Evolutionary conservation across 2,329 filamentous ascomycete species (phyloP).

Genomic region (Colletotrichum tropicicola): DNA sequence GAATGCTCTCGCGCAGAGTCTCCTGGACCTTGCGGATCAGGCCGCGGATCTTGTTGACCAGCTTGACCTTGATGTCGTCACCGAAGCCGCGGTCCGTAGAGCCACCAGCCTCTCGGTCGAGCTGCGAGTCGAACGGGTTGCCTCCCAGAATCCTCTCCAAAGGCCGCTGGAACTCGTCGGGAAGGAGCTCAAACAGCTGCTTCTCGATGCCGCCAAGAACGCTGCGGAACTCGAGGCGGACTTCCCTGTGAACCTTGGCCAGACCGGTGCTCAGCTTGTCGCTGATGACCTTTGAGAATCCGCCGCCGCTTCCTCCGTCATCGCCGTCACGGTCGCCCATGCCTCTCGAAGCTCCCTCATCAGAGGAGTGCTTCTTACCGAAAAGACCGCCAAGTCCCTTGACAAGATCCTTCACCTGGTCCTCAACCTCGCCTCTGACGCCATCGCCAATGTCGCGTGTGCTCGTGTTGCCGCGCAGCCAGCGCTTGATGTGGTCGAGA

Average conservation of each 20-base stretch:
- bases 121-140: slow-evolving; percentile 54
- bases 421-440: slow-evolving; percentile 52
- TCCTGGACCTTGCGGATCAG: slow-evolving; percentile 56
- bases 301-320: slow-evolving; percentile 39
- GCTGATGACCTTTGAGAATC: slow-evolving; percentile 56
- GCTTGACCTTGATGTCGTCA: slow-evolving; percentile 53
- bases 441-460: slow-evolving; percentile 52
- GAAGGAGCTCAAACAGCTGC: slow-evolving; percentile 53
- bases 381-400: slow-evolving; percentile 53
- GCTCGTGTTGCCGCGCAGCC: slow-evolving; percentile 52
- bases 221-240: slow-evolving; percentile 55
- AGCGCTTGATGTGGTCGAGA: slow-evolving; percentile 55
- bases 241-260: slow-evolving; percentile 52
- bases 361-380: slow-evolving; percentile 40
- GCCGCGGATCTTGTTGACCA: slow-evolving; percentile 53
- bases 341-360: slow-evolving; percentile 41
- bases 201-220: slow-evolving; percentile 54
- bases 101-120: slow-evolving; percentile 44
- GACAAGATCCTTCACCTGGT: slow-evolving; percentile 53
- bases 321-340: slow-evolving; percentile 39
- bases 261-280: slow-evolving; percentile 55
- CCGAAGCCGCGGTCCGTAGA: slow-evolving; percentile 48
- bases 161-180: slow-evolving; percentile 51
- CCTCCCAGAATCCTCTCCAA: slow-evolving; percentile 56
- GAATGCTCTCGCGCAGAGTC: slow-evolving; percentile 52